phyloP scores from a whole-genome alignment of 129 eudicot species.

The Chrysanthemum lavandulifolium region DNA sequence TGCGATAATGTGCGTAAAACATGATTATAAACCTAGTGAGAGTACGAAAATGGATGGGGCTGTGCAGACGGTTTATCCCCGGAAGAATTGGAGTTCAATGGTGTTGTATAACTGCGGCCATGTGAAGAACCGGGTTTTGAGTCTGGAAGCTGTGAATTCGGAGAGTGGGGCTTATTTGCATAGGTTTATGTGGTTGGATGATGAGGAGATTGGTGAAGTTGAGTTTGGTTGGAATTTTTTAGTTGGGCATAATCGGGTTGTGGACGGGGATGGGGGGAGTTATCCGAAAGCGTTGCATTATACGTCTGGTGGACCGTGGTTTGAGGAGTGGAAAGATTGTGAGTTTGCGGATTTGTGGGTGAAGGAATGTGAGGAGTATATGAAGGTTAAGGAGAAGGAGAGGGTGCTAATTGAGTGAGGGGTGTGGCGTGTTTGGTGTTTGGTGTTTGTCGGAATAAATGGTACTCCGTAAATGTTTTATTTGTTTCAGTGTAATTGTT shows the following conservation, averaged over 20 bases:
- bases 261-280: conserved; percentile 47
- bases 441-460: neutral
- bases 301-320: conserved; percentile 96
- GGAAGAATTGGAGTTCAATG: conserved; percentile 97
- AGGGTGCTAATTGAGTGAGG: neutral
- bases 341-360: conserved; percentile 90
- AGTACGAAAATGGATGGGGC: conserved; percentile 94
- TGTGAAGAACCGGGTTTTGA: conserved; percentile 58
- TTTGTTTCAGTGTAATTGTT: conserved; percentile 12
- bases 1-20: conserved; percentile 92
- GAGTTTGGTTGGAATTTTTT: conserved; percentile 92
- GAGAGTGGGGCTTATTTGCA: conserved; percentile 79
- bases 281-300: conserved; percentile 81
- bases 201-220: conserved; percentile 75
- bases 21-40: conserved; percentile 84
- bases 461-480: neutral
- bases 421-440: conserved; percentile 6
- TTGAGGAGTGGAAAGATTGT: conserved; percentile 87
- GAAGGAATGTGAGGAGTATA: conserved; percentile 65
- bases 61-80: conserved; percentile 80
- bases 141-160: conserved; percentile 72
- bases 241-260: conserved; percentile 82
- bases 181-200: conserved; percentile 89
- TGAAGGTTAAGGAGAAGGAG: conserved; percentile 47
- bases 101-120: conserved; percentile 92